Evolutionary conservation across 1,284 basidiomycete genomes (phyloP).

Genomic region (Cutaneotrichosporon cutaneum): DNA sequence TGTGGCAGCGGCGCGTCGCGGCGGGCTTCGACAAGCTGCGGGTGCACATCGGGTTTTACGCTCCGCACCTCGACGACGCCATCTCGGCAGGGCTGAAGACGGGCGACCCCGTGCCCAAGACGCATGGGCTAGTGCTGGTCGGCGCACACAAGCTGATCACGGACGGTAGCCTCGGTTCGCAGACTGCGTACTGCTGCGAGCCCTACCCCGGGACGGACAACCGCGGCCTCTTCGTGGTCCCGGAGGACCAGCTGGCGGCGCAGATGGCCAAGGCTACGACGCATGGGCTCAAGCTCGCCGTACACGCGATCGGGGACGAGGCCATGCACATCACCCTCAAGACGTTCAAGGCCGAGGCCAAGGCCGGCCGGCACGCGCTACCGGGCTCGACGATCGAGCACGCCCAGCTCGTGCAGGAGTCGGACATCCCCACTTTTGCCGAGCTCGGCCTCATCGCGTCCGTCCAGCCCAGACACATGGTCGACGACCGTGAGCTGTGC

Average conservation of each 20-base stretch:
- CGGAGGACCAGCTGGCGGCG: conserved; percentile 26
- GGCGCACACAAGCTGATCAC: conserved; percentile 46
- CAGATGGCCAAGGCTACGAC: conserved; percentile 30
- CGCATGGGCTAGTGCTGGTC: conserved; percentile 33
- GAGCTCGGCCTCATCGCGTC: conserved; percentile 39
- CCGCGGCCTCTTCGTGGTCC: conserved; percentile 31
- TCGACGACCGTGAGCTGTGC: conserved; percentile 43
- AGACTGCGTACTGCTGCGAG: conserved; percentile 46
- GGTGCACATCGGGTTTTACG: conserved; percentile 44
- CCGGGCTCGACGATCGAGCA: conserved; percentile 44
- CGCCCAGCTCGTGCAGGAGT: conserved; percentile 36
- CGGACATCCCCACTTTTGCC: conserved; percentile 38
- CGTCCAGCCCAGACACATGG: conserved; percentile 46
- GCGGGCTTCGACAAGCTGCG: conserved; percentile 36
- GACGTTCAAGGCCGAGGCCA: conserved; percentile 24
- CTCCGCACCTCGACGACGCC: conserved; percentile 36
- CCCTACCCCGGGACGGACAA: conserved; percentile 36
- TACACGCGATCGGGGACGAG: conserved; percentile 48
- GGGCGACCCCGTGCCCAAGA: conserved; percentile 35
- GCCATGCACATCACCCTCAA: conserved; percentile 36
- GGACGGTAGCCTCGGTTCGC: conserved; percentile 28
- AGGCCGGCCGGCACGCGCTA: conserved; percentile 21
- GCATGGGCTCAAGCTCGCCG: conserved; percentile 35
- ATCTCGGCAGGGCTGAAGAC: conserved; percentile 30
- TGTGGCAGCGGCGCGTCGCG: conserved; percentile 33